Base-by-base conservation (phyloP, 73 alveolate genomes). In the Paramecium octaurelia region DNA sequence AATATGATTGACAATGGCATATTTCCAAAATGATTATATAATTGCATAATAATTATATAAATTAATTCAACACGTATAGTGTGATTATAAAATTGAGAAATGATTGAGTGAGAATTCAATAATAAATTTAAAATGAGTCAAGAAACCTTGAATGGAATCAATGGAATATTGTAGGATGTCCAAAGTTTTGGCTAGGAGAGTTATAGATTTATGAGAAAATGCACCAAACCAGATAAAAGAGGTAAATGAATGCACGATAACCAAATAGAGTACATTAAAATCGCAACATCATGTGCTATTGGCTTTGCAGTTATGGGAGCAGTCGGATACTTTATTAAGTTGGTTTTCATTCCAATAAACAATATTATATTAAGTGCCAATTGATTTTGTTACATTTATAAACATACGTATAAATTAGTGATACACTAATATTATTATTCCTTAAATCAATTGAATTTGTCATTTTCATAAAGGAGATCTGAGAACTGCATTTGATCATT, bases 291-390 rank as follows among this genome's bases (percentile, higher is more conserved):
- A 31, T 94, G 98, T 76, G 97, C 98, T 58, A 92, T 96, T 86
- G 98, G 98, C 14, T 96, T 96, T 89, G 95, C 92, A 12, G 98
- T 96, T 40, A 96, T 96, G 96, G 98, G 98, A 58, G 92, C 90
- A 71, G 96, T 96, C 14, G 98, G 98, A 64, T 96, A 95, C 92
- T 88, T 96, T 86, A 93, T 96, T 71, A 96, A 96, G 94, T 93
- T 96, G 57, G 96, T 96, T 29, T 96, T 96, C 94, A 96, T 96
- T 92, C 98, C 98, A 84, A 96, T 96, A 94, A 96, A 96, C 95
- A 96, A 96, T 86, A 96, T 96, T 92, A 95, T 96, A 64, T 93
- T 96, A 40, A 86, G 91, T 42, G 57, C 91, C 36, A 80, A 80
- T 80, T 80, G 91, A 80, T 64, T 64, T 64, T 64, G 44, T 64